A percentile compares a stretch with the other conserved stretches of the same genome.
Evolutionary conservation across 73 alveolate genomes (phyloP).

Genomic region (Paramecium sonneborni): DNA sequence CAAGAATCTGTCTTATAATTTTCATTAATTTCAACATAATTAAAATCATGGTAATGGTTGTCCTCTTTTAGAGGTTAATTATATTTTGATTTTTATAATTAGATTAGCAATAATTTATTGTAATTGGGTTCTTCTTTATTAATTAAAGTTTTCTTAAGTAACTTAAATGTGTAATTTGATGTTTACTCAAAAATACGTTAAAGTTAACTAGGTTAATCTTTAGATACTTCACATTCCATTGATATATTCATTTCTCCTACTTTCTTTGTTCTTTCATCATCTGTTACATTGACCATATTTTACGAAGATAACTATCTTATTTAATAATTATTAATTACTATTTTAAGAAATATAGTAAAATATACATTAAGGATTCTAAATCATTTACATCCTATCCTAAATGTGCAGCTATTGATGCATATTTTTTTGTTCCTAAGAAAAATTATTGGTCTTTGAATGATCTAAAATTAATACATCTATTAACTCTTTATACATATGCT

Average conservation of each 20-base stretch:
- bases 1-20: not conserved
- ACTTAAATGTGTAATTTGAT: constrained; percentile 55
- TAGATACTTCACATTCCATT: not conserved
- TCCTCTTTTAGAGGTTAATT: not conserved
- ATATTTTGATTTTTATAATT: not conserved
- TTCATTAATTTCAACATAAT: not conserved
- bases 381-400: constrained; percentile 70
- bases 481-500: not conserved
- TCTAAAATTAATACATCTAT: not conserved
- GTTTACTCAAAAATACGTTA: constrained; percentile 64
- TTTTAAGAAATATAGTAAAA: constrained; percentile 60
- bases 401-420: constrained; percentile 74
- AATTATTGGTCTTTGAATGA: constrained; percentile 62
- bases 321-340: constrained; percentile 55
- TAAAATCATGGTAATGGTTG: too few relatives aligned
- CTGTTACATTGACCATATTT: constrained; percentile 57
- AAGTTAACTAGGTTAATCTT: constrained; percentile 61
- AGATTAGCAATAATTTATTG: not conserved
- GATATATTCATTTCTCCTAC: constrained; percentile 57
- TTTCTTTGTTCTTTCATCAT: constrained; percentile 56
- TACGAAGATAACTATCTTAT: constrained; percentile 55
- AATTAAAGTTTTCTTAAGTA: constrained; percentile 67
- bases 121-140: constrained; percentile 71
- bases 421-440: constrained; percentile 68
- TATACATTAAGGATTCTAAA: constrained; percentile 72